Base-by-base conservation (phyloP, 805 yeast genomes). In the Wickerhamomyces alni region DNA sequence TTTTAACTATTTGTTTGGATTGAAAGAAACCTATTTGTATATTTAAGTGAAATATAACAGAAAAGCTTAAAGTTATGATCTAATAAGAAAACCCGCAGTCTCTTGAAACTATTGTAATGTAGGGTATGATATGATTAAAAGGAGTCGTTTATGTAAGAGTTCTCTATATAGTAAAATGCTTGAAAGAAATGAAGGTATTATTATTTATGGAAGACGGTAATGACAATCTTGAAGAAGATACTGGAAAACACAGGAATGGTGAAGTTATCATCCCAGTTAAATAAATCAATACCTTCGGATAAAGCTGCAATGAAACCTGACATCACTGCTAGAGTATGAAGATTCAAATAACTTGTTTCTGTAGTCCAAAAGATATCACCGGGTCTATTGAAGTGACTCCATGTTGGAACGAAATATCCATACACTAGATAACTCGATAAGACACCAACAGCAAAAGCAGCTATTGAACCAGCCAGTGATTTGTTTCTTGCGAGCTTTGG, bases 231-330 rank as follows among this genome's bases (percentile, higher is more conserved):
- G 46, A 88, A 66, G 50, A 83, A 77, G 5, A 72, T 55, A 7
- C 95, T 82, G 17, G 96, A 82, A 32, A 91, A 62, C 2, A 87
- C 87, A 7, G 99, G 99, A 43, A 93, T 91, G 35, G 98, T 89
- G 52, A 93, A 76, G 61, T 93, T 93, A 58, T 93, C 99, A 61
- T 93, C 99, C 62, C 89, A 65, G 31, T 76, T 78, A 42, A 72
- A 78, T 13, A 89, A 41, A 49, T 84, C 87, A 36, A 89, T 74
- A 24, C 88, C 87, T 67, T 93, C 99, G 34, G 95, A 80, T 13
- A 84, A 63, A 7, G 97, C 80, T 9, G 96, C 96, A 32, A 87
- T 76, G 16, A 87, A 52, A 0, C 98, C 99, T 50, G 82, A 74
- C 22, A 80, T 54, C 17, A 82, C 39, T 3, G 89, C 75, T 43